Conservation (phyloP, 2,329 filamentous ascomycete species). For the Colletotrichum eleusines region DNA sequence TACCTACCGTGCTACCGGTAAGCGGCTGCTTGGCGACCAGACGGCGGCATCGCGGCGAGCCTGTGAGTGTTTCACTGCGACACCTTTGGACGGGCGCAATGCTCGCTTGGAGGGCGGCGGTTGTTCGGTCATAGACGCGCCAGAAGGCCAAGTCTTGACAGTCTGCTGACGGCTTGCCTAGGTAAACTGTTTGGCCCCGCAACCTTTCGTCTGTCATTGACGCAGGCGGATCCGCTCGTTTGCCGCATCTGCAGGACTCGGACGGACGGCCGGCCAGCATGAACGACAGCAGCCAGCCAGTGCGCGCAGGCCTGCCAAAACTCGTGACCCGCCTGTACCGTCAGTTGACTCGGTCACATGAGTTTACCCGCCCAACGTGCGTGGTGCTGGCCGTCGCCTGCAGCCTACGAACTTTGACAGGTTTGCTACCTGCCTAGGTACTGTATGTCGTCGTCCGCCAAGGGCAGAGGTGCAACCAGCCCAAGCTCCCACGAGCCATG, state of each 20-base stretch:
- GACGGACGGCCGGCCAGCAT: conserved; percentile 2
- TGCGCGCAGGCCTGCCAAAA: conserved; percentile 5
- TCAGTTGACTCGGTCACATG: conserved; percentile 38
- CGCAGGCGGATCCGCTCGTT: conserved; percentile 29
- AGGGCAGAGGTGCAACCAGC: conserved; percentile 14
- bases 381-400: not conserved
- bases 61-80: conserved; percentile 12
- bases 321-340: conserved; percentile 24
- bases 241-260: conserved; percentile 21
- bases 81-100: conserved; percentile 24
- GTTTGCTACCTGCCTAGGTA: too few relatives aligned
- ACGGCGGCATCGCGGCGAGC: conserved; percentile 23
- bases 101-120: conserved; percentile 22
- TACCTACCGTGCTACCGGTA: conserved; percentile 19
- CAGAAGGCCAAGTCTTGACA: conserved; percentile 20
- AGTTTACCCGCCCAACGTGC: not conserved
- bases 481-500: conserved; percentile 19
- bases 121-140: conserved; percentile 34
- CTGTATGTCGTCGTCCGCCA: not conserved
- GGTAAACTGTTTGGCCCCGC: conserved; percentile 28
- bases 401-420: conserved; percentile 1
- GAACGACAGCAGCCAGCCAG: conserved; percentile 33
- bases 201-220: conserved; percentile 10
- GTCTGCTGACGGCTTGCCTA: conserved; percentile 32
- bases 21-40: conserved; percentile 20